Conservation (phyloP, 2,329 filamentous ascomycete species). For the Colletotrichum cereale region DNA sequence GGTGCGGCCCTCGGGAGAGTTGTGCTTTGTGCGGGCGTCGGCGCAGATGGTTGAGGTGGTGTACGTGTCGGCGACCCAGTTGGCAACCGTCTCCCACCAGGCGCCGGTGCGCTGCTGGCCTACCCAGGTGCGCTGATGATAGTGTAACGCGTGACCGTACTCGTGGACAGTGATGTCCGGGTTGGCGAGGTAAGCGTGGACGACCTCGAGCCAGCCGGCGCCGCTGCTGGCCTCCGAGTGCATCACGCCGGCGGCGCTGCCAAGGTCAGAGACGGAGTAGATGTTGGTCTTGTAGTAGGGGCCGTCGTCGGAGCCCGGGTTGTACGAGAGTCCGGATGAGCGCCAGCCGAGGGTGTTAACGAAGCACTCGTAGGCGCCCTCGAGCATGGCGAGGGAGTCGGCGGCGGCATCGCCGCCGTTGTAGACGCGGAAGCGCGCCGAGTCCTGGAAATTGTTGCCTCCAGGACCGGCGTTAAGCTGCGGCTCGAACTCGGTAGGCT, state of each 20-base stretch:
- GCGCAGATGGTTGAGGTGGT: conserved; percentile 59
- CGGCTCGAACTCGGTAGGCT: conserved; percentile 45
- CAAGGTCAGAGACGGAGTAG: conserved; percentile 54
- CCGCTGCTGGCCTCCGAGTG: conserved; percentile 55
- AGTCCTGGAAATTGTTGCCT: conserved; percentile 49
- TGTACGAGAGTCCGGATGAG: conserved; percentile 54
- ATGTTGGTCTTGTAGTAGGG: conserved; percentile 61
- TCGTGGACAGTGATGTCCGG: conserved; percentile 62
- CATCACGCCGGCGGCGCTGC: conserved; percentile 57
- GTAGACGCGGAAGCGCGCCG: conserved; percentile 57
- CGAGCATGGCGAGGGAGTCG: conserved; percentile 55
- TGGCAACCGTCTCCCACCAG: conserved; percentile 65
- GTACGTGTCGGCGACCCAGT: conserved; percentile 63
- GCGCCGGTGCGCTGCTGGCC: conserved; percentile 59
- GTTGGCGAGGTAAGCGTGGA: conserved; percentile 52
- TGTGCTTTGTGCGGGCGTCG: conserved; percentile 51
- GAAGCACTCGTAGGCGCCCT: conserved; percentile 60
- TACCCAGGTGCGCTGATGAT: conserved; percentile 58
- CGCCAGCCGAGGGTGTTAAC: conserved; percentile 53
- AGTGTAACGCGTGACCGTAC: conserved; percentile 62
- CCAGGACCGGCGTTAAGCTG: conserved; percentile 51
- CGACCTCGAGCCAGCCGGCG: conserved; percentile 58
- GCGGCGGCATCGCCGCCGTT: conserved; percentile 43
- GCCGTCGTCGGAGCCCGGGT: conserved; percentile 50
- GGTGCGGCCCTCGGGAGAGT: conserved; percentile 51